Evolutionary conservation across 768 basidiomycete species (phyloP).

Genomic region (Rubroboletus satanas): DNA sequence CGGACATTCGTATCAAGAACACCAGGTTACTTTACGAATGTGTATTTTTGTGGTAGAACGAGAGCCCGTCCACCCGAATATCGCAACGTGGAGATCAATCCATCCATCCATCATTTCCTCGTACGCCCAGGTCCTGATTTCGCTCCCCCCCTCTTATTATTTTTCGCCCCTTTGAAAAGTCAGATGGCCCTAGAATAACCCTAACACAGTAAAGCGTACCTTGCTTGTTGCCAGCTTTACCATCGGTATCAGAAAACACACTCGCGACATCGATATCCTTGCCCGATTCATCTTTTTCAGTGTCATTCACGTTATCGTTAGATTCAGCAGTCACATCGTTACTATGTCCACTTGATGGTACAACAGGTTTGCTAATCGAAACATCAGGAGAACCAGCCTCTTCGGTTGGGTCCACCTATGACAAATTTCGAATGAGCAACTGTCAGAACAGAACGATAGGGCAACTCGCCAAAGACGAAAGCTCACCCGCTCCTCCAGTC

Average conservation of each 20-base stretch:
- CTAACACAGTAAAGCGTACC: slow-evolving; percentile 11
- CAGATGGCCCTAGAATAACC: slow-evolving; percentile 2
- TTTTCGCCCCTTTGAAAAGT: not conserved
- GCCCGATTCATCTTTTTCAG: slow-evolving; percentile 26
- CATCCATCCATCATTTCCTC: not conserved
- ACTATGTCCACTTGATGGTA: slow-evolving; percentile 26
- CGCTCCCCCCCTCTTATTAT: not conserved
- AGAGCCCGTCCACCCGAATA: slow-evolving; percentile 3
- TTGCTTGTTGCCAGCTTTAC: not conserved
- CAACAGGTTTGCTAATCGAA: slow-evolving; percentile 23
- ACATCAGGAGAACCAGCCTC: slow-evolving; percentile 10
- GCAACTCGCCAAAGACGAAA: slow-evolving; percentile 30
- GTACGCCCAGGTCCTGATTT: not conserved
- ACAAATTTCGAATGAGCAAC: slow-evolving; percentile 24
- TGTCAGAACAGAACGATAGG: slow-evolving; percentile 24
- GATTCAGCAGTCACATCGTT: slow-evolving; percentile 22
- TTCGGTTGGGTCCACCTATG: slow-evolving; percentile 13
- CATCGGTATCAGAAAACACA: slow-evolving; percentile 22
- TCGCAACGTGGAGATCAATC: not conserved
- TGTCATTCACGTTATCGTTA: slow-evolving; percentile 21
- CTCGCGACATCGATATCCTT: slow-evolving; percentile 21
- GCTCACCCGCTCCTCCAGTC: slow-evolving; percentile 29
- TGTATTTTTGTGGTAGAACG: slow-evolving; percentile 3
- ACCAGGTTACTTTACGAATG: slow-evolving; percentile 15
- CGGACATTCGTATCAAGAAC: slow-evolving; percentile 6